These are phyloP conservation scores for Cornus kousa DNA, from an alignment of 148 eudicot genomes.

Conservation along the genomic window DNA sequence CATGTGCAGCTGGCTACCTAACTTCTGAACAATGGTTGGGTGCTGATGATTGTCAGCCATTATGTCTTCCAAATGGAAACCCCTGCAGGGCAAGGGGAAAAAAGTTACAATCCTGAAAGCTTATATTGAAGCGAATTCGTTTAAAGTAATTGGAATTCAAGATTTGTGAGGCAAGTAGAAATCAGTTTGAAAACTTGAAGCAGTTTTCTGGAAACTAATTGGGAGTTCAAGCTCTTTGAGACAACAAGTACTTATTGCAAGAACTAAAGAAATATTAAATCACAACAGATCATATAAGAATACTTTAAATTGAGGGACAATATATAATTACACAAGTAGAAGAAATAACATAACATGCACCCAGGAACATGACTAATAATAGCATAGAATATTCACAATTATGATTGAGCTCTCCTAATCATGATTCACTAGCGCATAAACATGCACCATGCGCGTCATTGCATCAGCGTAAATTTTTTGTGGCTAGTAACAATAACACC, in stretches of 20 bases:
- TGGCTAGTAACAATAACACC: no score
- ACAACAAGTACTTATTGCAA: no score
- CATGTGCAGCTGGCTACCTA: conserved; percentile 39
- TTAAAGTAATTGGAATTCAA: not conserved
- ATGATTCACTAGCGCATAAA: not conserved
- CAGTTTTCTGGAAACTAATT: not conserved
- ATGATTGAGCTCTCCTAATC: not conserved
- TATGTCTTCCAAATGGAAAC: conserved; percentile 11
- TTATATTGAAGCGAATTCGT: not conserved
- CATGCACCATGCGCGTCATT: no score
- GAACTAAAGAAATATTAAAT: no score
- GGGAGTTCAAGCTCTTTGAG: no score
- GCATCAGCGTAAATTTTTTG: no score
- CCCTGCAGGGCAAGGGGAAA: conserved; percentile 21
- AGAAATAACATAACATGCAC: not conserved
- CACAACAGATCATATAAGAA: not conserved
- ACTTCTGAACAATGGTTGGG: conserved; percentile 47
- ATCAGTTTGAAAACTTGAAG: not conserved
- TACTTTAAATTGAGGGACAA: not conserved
- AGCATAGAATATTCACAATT: no score
- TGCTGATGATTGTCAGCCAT: conserved; percentile 65
- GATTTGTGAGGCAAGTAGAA: not conserved
- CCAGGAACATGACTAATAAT: no score
- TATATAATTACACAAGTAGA: not conserved
- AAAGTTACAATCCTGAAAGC: not conserved